phyloP scores from a whole-genome alignment of 176 grass and related monocot genomes.

The Sorghum bicolor region DNA sequence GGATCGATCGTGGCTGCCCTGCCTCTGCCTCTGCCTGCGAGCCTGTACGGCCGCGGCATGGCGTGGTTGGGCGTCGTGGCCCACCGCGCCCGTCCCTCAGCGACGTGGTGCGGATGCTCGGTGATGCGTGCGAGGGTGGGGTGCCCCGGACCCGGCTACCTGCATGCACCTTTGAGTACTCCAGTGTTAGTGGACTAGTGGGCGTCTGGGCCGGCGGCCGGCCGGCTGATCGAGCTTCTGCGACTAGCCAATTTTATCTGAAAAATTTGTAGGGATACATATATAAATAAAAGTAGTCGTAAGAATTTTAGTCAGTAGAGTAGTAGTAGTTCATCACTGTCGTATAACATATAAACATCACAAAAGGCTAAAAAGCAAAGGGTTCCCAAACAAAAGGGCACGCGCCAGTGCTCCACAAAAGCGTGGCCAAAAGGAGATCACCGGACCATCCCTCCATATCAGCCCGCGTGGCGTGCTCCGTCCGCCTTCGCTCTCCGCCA shows the following conservation, averaged over 20 bases:
- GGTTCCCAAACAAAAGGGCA: slow-evolving; percentile 4
- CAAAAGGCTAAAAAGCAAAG: not conserved
- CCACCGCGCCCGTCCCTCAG: not conserved
- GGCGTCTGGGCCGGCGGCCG: too few species aligned
- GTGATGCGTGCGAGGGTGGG: too few species aligned
- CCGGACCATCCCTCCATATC: not conserved
- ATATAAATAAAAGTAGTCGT: too few species aligned
- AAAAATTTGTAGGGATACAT: too few species aligned
- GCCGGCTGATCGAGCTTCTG: not conserved
- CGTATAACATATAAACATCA: not conserved
- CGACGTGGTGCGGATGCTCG: not conserved
- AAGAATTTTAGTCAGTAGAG: too few species aligned
- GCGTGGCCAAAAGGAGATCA: not conserved
- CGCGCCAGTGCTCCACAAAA: slow-evolving; percentile 16
- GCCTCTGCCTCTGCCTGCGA: not conserved
- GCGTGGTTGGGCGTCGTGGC: not conserved
- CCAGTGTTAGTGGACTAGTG: not conserved
- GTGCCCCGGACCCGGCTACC: too few species aligned
- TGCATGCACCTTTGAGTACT: not conserved
- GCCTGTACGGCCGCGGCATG: slow-evolving; percentile 21
- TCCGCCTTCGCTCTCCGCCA: not conserved
- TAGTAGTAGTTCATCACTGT: not conserved
- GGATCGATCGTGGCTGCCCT: not conserved
- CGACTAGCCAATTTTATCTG: not conserved
- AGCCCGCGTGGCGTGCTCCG: not conserved